Evolutionary conservation across 495 filamentous ascomycete genomes (phyloP).

Genomic region (Tuber calosporum): DNA sequence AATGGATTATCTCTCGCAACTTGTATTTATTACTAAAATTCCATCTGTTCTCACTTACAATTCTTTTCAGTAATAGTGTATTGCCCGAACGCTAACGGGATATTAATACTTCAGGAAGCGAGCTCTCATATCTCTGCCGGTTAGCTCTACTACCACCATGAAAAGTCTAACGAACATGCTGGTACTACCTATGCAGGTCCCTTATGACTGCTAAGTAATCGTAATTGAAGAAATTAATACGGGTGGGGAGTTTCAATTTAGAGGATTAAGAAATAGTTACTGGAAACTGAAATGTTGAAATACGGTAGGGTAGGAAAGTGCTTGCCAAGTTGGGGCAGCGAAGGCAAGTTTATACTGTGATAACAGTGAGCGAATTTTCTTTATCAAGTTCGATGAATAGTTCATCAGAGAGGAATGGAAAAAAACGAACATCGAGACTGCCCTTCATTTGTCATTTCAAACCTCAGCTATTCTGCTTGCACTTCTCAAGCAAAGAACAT

Average conservation of each 20-base stretch:
- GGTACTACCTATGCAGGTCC: no score
- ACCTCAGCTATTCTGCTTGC: background rate
- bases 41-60: no score
- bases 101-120: no score
- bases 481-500: background rate
- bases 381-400: background rate
- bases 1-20: no score
- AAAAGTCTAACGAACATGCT: no score
- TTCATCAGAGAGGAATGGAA: background rate
- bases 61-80: no score
- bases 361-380: background rate
- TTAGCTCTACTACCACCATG: no score
- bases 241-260: background rate
- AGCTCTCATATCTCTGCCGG: no score
- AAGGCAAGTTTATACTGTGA: background rate
- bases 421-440: background rate
- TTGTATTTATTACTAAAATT: no score
- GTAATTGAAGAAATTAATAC: background rate
- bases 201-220: no score
- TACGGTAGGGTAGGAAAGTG: background rate
- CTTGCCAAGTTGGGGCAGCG: background rate
- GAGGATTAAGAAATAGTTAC: background rate
- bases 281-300: background rate
- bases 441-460: background rate
- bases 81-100: no score